Evolutionary conservation across 1,139 yeast genomes (phyloP), one percentile per base, ranked within the genome.

Genomic region (Candida sanyaensis): DNA sequence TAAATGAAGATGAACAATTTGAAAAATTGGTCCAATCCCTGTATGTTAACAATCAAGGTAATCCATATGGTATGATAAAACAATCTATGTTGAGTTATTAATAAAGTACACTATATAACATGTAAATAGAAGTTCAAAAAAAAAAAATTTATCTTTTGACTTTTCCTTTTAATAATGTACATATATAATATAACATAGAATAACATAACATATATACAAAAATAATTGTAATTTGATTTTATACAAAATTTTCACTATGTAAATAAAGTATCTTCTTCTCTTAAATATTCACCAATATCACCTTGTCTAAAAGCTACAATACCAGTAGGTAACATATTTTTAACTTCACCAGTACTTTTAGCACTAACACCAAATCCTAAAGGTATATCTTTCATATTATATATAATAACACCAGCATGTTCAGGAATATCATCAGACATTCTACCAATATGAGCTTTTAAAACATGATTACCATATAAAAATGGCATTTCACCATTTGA

Each of bases 401-500:
- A 90, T 11, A 93, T 86, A 57, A 95, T 80, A 31, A 93, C 92
- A 60, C 99, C 99, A 1, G 97, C 96, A 63, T 95, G 99, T 69
- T 93, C 98, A 31, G 99, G 98, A 49, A 93, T 89, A 64, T 95
- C 98, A 56, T 93, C 99, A 48, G 96, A 88, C 88, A 93, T 91
- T 62, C 92, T 86, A 34, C 99, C 99, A 50, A 93, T 79, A 64
- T 93, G 99, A 11, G 99, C 99, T 66, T 95, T 95, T 58, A 93
- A 77, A 24, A 93, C 95, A 66, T 93, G 97, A 72, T 93, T 93
- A 38, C 99, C 99, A 62, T 95, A 93, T 55, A 93, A 74, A 66
- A 86, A 95, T 8, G 99, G 98, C 99, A 95, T 95, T 69, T 93
- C 99, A 59, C 99, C 99, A 63, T 93, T 93, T 45, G 84, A 84